Conservation (phyloP, 2,329 filamentous ascomycete genomes). For the Paecilomyces sp. region DNA sequence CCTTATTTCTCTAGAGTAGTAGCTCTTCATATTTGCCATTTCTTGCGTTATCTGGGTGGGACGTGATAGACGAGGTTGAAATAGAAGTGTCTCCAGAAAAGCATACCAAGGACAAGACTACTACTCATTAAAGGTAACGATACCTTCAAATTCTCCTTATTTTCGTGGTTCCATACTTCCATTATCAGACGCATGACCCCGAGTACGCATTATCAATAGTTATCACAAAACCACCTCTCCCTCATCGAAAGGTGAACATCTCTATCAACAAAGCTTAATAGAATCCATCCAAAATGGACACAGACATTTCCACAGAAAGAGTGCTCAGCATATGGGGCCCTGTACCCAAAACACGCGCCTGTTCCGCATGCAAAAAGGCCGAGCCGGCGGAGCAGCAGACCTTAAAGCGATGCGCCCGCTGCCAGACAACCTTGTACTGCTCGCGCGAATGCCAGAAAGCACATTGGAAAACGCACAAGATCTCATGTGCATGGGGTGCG, state of each 20-base stretch:
- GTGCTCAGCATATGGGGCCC: conserved; percentile 2
- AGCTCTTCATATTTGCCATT: too few relatives aligned
- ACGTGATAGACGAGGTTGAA: too few relatives aligned
- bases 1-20: background rate
- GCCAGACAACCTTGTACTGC: conserved; percentile 42
- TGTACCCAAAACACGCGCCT: background rate
- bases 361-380: conserved; percentile 5
- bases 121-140: too few relatives aligned
- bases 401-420: conserved; percentile 37
- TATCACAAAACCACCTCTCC: too few relatives aligned
- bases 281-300: background rate
- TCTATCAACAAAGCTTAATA: background rate
- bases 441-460: conserved; percentile 31
- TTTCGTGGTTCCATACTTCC: too few relatives aligned
- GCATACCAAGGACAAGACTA: too few relatives aligned
- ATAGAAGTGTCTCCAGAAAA: too few relatives aligned
- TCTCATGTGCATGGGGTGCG: conserved; percentile 16
- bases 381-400: conserved; percentile 5
- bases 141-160: too few relatives aligned
- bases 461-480: conserved; percentile 18
- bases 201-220: too few relatives aligned
- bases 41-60: too few relatives aligned
- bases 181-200: too few relatives aligned
- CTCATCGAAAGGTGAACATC: background rate
- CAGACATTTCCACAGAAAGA: conserved; percentile 1